Percentiles rank a stretch among this genome's conserved stretches.
Evolutionary conservation across 768 basidiomycete genomes (phyloP).

Genomic region (Filobasidium floriforme): DNA sequence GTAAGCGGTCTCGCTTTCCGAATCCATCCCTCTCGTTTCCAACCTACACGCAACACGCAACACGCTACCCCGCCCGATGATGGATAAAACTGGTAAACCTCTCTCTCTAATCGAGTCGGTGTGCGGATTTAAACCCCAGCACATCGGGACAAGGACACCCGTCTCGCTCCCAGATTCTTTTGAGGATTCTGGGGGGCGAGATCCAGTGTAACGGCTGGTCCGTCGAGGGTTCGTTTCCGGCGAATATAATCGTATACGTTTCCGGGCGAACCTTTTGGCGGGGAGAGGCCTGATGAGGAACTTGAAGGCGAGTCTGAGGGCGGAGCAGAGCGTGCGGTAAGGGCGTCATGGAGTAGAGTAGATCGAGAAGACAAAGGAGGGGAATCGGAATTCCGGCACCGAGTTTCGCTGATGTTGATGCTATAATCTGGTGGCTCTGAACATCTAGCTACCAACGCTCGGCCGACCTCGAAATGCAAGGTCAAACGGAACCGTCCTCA

Average conservation of each 20-base stretch:
- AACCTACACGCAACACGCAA: background rate
- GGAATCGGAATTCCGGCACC: too few species aligned
- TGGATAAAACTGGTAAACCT: constrained; percentile 14
- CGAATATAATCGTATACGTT: background rate
- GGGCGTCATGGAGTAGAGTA: too few species aligned
- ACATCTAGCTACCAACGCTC: background rate
- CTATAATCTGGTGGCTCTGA: too few species aligned
- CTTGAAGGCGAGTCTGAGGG: constrained; percentile 12
- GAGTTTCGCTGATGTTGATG: too few species aligned
- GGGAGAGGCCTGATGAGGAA: constrained; percentile 10
- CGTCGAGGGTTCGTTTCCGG: background rate
- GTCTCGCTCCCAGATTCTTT: background rate
- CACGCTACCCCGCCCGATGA: background rate
- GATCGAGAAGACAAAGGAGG: too few species aligned
- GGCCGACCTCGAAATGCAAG: background rate
- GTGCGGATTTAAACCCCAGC: constrained; percentile 10
- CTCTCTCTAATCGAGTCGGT: background rate
- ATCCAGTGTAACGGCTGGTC: constrained; percentile 4
- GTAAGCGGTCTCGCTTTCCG: too few species aligned
- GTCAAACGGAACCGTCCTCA: too few species aligned
- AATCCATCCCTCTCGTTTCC: background rate
- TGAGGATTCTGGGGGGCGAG: too few species aligned
- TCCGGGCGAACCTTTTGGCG: background rate
- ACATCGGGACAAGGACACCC: constrained; percentile 12
- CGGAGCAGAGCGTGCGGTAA: background rate